These are phyloP conservation scores for Sindora glabra DNA, from an alignment of 306 rosid species.

Conservation along the genomic window DNA sequence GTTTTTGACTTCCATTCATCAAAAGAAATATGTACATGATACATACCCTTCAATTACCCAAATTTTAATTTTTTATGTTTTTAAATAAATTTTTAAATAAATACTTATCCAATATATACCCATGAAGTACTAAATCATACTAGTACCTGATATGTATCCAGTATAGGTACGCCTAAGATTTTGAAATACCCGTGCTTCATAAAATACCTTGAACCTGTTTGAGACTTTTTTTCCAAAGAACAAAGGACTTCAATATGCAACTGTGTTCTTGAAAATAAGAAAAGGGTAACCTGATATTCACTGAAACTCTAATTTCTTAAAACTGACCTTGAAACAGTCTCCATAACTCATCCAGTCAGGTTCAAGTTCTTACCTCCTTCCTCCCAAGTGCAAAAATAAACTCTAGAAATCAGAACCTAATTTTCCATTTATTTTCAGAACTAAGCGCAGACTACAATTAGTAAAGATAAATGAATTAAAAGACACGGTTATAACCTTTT, in stretches of 20 bases:
- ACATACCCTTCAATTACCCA: too few species aligned
- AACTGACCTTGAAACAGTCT: not conserved
- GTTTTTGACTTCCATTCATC: too few species aligned
- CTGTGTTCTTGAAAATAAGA: not conserved
- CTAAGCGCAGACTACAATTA: not conserved
- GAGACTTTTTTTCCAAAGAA: not conserved
- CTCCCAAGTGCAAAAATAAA: not conserved
- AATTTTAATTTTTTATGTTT: too few species aligned
- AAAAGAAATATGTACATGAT: too few species aligned
- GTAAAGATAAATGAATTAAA: not conserved
- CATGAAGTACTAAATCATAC: too few species aligned
- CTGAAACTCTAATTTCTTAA: not conserved
- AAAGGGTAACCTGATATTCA: not conserved
- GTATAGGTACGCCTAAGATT: too few species aligned
- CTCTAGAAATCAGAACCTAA: not conserved
- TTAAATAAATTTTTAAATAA: too few species aligned
- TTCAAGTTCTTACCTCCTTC: not conserved
- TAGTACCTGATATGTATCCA: too few species aligned
- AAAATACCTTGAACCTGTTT: too few species aligned
- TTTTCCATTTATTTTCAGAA: slow-evolving; percentile 1
- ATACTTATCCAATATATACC: too few species aligned
- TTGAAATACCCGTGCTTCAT: too few species aligned
- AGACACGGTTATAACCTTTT: too few species aligned
- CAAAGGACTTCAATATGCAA: not conserved
- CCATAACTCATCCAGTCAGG: not conserved